Evolutionary conservation across 2,329 filamentous ascomycete species (phyloP), one percentile per base, ranked within the genome.

Genomic region (Mollisiaceae sp.): DNA sequence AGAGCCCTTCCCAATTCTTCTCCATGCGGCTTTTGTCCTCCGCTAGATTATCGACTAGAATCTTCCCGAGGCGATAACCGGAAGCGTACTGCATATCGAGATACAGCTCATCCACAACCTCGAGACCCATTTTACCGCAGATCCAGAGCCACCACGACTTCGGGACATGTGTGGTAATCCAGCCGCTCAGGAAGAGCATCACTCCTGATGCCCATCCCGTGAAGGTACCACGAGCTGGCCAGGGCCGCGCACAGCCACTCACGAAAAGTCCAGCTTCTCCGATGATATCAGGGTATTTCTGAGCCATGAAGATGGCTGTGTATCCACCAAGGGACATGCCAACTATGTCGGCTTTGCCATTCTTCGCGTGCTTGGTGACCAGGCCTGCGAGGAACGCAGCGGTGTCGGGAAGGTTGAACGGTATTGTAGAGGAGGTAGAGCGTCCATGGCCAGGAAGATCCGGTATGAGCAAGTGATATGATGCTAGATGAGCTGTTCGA

Each of bases 391-490:
- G 36, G 12, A 47, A 54, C 5, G 45, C 39, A 15, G 50, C 60
- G 15, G 60, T 62, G 15, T 56, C 50, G 22, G 45, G 22, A 32
- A 62, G 18, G 50, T 43, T 54, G 32, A 62, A 56, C 36, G 60
- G 60, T 22, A 62, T 43, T 43, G 41, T 43, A 18, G 41, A 43
- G 12, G 41, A 43, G n/a, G 41, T 43, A 15, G 41, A 43, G 2
- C 41, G 41, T 43, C 41, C 41, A 43, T 43, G 54, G 15, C 41
- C 41, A 18, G 41, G 59, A 20, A 62, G 63, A 27, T 59, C 59
- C 6, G 54, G 52, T n/a, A 62, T 65, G 3, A 59, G 43, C 1
- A 62, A 36, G 59, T 62, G 43, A 38, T 65, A 65, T 8, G 54
- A 58, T 27, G 45, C 18, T n/a, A 18, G 41, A 18, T 43, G 14